Evolutionary conservation across 305 asterid species (phyloP).

Genomic region (Fraxinus albicans): DNA sequence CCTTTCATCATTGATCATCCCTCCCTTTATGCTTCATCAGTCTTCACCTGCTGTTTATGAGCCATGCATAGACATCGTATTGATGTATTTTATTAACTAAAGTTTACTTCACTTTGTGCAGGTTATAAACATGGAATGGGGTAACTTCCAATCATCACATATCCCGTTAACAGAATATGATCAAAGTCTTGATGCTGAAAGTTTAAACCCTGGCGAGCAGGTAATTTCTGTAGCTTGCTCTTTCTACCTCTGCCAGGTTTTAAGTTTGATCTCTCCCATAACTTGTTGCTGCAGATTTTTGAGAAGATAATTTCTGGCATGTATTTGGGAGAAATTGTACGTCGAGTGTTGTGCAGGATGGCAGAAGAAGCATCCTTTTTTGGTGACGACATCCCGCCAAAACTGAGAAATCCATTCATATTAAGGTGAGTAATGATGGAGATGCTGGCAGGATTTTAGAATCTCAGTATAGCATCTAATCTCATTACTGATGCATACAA

Average conservation of each 20-base stretch:
- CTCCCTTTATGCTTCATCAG: conserved; percentile 7
- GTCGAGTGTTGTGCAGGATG: conserved; percentile 73
- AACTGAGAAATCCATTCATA: conserved; percentile 65
- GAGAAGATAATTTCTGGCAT: conserved; percentile 86
- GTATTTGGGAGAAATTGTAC: conserved; percentile 90
- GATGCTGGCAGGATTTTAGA: background rate
- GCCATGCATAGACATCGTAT: background rate
- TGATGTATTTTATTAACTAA: conserved; percentile 10
- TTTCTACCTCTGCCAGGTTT: background rate
- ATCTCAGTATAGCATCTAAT: background rate
- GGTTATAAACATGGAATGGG: conserved; percentile 99
- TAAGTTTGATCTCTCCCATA: conserved; percentile 11
- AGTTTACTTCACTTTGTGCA: conserved; percentile 29
- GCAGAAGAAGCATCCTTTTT: conserved; percentile 77
- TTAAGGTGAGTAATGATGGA: conserved; percentile 46
- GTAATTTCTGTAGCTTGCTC: conserved; percentile 27
- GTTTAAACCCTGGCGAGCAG: conserved; percentile 96
- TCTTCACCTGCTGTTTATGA: background rate
- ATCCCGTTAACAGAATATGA: conserved; percentile 84
- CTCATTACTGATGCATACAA: background rate
- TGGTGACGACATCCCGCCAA: conserved; percentile 67
- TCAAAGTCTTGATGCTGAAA: conserved; percentile 67
- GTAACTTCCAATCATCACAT: conserved; percentile 80
- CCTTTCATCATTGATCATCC: background rate
- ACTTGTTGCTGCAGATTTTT: conserved; percentile 57